Evolutionary conservation across 306 rosid species (phyloP), one percentile per base, ranked within the genome.

Genomic region (Sechiopsis laciniata): DNA sequence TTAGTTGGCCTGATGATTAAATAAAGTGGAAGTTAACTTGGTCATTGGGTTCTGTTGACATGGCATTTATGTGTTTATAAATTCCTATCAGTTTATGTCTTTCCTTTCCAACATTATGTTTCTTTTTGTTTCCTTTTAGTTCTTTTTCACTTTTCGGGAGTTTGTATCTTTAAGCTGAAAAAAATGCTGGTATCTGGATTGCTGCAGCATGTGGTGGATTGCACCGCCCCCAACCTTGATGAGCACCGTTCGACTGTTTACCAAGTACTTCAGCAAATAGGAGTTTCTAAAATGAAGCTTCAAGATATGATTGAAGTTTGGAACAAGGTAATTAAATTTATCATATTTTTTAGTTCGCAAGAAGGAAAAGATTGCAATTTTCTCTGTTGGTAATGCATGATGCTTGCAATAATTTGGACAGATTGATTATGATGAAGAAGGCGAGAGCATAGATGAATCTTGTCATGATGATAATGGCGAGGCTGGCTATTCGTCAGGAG

Each of bases 241-340:
- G 99, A 94, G 84, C 99, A 94, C 78, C 89, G 95, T 48, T 83
- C 83, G 55, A 89, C 96, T 61, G 97, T 94, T 73, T 73, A 89
- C 24, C 87, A 81, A 78, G 95, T 91, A 78, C 99, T 94, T 74
- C 85, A 84, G 81, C 92, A 94, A 84, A 86, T 94, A 54, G 97
- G 97, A 8, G 97, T 89, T 15, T 80, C 95, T 26, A 78, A 83
- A 74, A 90, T 79, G 85, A 94, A 94, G 85, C 85, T 91, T 83
- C 84, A 78, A 70, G 86, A 88, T 80, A 94, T 89, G 99, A 86
- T 91, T 77, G 99, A 91, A 83, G 97, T 94, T 80, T 94, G 96
- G 97, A 94, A 94, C 67, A 94, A 91, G 97, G 97, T 94, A 85
- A 74, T 74, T 68, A 35, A 46, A 20, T 20, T 67, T 19, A 63